Base-by-base conservation (phyloP, 495 filamentous ascomycete genomes). In the Aspergillus heteromorphus region DNA sequence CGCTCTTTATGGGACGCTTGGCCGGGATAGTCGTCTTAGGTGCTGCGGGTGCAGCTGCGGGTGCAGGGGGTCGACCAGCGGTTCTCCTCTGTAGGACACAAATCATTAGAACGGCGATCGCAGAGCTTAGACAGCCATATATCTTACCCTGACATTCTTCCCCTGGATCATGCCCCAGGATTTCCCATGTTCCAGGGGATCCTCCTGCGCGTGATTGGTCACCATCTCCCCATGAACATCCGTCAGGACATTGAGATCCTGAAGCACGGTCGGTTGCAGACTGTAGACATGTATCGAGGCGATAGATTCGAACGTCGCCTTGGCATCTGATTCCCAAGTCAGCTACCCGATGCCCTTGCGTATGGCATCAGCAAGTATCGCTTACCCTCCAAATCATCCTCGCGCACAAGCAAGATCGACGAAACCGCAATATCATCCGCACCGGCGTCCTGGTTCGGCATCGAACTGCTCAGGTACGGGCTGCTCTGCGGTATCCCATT, bases 241-340 rank as follows among this genome's bases (percentile, higher is more conserved):
- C 10, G 84, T 84, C 45, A 96, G 76, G 8, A 87, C 64, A 63
- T 89, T 83, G 29, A 96, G 71, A 62, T 96, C 89, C 68, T 89
- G 85, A 8, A 91, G 68, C 2, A 81, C 74, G 25, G 82, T 77
- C 1, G 88, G 81, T 31, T 86, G 86, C 38, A 97, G 58, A 64
- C 91, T 96, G 69, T 97, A 97, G 45, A 97, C 71, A 63, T 96
- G 89, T 50, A 96, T 84, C 3, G 86, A 87, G 0, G 74, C 76
- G 52, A 96, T 82, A 19, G 82, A 75, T 34, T 86, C 75, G 54
- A 90, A 95, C 13, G 81, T 79, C 14, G 74, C 66, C 54, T 90
- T 85, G 0, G 78, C 73, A 66, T 83, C 90, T 95, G 56, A 17
- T 21, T 17, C 8, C n/a, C 13, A 14, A 18, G 41, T 60, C 53